Base-by-base conservation (phyloP, 352 stramenopile species). In the Phytophthora sojae region DNA sequence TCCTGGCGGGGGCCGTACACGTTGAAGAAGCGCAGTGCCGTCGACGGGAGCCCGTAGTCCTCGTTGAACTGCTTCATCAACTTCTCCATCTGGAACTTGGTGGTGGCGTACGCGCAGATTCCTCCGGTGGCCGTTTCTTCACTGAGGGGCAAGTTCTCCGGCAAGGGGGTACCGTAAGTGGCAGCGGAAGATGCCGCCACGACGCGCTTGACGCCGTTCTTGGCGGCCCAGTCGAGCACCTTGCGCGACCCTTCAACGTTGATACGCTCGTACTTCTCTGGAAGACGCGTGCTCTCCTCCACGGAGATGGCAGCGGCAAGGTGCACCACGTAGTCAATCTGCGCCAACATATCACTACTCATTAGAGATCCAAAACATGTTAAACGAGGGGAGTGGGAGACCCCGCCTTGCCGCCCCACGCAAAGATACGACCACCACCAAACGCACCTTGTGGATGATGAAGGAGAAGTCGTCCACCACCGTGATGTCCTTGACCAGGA, bases 401-500 rank as follows among this genome's bases (percentile, higher is more conserved):
- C 9, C 17, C 7, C 52, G 9, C 51, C 39, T 45, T 37, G 7
- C 39, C 39, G 15, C 12, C 39, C 39, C 19, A 21, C 6, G 19
- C 45, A 37, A 66, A 58, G 23, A 44, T 44, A 30, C 15, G 14
- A 53, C 44, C 7, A 29, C 11, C 21, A 49, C 45, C 11, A 35
- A 21, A 64, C 61, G 35, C 45, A 92, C 84, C 76, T 93, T 93
- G 73, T 93, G 83, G 37, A 93, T 81, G 29, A 93, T 93, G 72
- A 83, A 93, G 44, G 83, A 83, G 67, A 86, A 94, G 77, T 96
- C 89, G 64, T 88, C 72, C 5, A 94, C 80, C 47, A 91, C 74
- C 0, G 89, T 96, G 63, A 96, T 94, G 65, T 95, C 89, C 72
- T 96, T 96, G 52, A 96, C 75, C 25, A 95, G 73, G 59, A 96